A percentile compares a stretch with the other conserved stretches of the same genome.
Evolutionary conservation across 805 yeast species (phyloP).

Genomic region (Suhomyces sp.): DNA sequence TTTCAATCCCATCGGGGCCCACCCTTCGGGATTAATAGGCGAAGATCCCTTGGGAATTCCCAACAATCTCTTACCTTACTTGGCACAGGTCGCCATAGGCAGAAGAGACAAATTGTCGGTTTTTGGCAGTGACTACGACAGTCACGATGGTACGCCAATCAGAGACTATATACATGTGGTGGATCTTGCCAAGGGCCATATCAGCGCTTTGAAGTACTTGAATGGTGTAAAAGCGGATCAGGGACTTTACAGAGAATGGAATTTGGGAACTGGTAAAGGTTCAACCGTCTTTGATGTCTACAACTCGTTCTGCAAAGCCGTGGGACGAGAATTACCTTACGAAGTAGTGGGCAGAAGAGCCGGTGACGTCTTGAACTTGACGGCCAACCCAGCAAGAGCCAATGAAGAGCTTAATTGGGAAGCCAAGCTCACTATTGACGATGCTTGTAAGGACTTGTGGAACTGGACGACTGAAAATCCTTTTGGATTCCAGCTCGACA

Average conservation of each 20-base stretch:
- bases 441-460: slow-evolving; percentile 75
- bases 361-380: slow-evolving; percentile 75
- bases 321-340: slow-evolving; percentile 61
- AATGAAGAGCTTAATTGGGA: slow-evolving; percentile 63
- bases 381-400: slow-evolving; percentile 70
- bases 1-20: slow-evolving; percentile 86
- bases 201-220: slow-evolving; percentile 65
- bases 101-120: slow-evolving; percentile 63
- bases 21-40: slow-evolving; percentile 75
- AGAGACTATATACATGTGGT: slow-evolving; percentile 80
- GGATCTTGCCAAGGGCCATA: slow-evolving; percentile 75
- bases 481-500: slow-evolving; percentile 46
- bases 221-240: slow-evolving; percentile 20
- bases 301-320: slow-evolving; percentile 60
- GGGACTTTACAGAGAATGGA: slow-evolving; percentile 74
- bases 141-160: slow-evolving; percentile 77
- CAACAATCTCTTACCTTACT: slow-evolving; percentile 68
- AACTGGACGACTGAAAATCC: slow-evolving; percentile 72
- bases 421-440: slow-evolving; percentile 52
- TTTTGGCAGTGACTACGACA: slow-evolving; percentile 68
- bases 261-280: slow-evolving; percentile 80
- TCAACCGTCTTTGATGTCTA: slow-evolving; percentile 72
- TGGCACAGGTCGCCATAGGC: slow-evolving; percentile 77
- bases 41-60: slow-evolving; percentile 81
- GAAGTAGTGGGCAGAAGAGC: slow-evolving; percentile 65